Evolutionary conservation across 768 basidiomycete species (phyloP), one percentile per base, ranked within the genome.

Genomic region (Suillus spraguei): DNA sequence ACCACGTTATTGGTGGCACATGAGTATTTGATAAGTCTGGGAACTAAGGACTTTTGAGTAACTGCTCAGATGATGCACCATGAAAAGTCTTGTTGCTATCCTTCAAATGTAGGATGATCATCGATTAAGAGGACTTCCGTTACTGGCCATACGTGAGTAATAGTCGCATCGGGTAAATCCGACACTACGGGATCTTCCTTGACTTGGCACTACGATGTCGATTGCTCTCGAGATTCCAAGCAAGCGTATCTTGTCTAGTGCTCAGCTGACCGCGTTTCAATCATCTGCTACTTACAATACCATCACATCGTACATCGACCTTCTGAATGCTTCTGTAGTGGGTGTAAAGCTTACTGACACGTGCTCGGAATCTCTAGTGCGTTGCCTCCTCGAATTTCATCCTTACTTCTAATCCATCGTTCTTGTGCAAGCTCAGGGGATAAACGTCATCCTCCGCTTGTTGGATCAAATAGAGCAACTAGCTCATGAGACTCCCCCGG

Each of bases 181-280:
- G 59, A 49, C n/a, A 59, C 42, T 13, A 24, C 33, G 39, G 24
- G 17, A n/a, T 49, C 41, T 41, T 42, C 42, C 62, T 17, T 42
- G 17, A 42, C 16, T 50, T 55, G 63, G 54, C 63, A 64, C 66
- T 60, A 35, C 59, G 20, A 68, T 70, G 58, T 63, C 69, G 55
- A 74, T 74, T 72, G 60, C 76, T 5, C 91, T 81, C 74, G 72
- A 80, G 67, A 64, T 75, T 41, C 92, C 90, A 1, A 77, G 77
- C 47, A 97, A 96, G 78, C 80, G 77, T 32, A 92, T 99, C 65
- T 77, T 99, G 35, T 85, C 88, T 1, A 85, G 82, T 36, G 85
- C 82, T 5, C 95, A 98, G 68, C 85, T 99, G 0, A 82, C 84
- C 24, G 87, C 85, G n/a, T 99, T 97, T 71, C 88, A 94, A 70